phyloP scores from a whole-genome alignment of 1,284 basidiomycete genomes.

The Cryptococcus sp. region DNA sequence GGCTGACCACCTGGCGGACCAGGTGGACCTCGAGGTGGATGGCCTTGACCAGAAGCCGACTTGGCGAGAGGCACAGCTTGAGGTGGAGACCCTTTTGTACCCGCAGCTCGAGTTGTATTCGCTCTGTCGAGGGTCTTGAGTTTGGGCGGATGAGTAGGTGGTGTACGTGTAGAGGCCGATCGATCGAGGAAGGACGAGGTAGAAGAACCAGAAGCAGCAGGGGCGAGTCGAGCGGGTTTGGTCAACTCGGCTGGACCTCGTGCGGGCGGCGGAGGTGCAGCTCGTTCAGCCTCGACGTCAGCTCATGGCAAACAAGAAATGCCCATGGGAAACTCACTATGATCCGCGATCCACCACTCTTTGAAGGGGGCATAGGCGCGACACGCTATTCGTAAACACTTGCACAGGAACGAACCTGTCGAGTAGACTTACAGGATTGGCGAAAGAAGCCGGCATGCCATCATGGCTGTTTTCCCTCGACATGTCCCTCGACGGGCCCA shows the following conservation, averaged over 20 bases:
- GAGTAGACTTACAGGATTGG: constrained; percentile 28
- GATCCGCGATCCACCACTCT: constrained; percentile 15
- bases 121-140: constrained; percentile 41
- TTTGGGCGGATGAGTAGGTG: constrained; percentile 29
- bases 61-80: constrained; percentile 28
- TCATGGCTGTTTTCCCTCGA: constrained; percentile 41
- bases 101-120: constrained; percentile 48
- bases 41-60: constrained; percentile 33
- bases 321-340: too few relatives aligned
- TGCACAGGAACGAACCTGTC: neutral
- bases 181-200: constrained; percentile 36
- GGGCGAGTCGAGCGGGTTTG: constrained; percentile 18
- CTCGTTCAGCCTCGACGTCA: constrained; percentile 30
- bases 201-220: constrained; percentile 17
- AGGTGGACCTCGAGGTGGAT: constrained; percentile 17
- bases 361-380: constrained; percentile 34
- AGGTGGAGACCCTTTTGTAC: constrained; percentile 20
- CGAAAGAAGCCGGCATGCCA: constrained; percentile 21
- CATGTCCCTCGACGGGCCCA: constrained; percentile 23
- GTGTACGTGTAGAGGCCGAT: constrained; percentile 42
- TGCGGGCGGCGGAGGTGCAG: constrained; percentile 25
- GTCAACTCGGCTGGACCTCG: constrained; percentile 23
- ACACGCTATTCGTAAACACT: constrained; percentile 20
- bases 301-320: too few relatives aligned
- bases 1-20: constrained; percentile 19